Conservation (phyloP, 2,329 filamentous ascomycete species). For the Colletotrichum endophyticum region DNA sequence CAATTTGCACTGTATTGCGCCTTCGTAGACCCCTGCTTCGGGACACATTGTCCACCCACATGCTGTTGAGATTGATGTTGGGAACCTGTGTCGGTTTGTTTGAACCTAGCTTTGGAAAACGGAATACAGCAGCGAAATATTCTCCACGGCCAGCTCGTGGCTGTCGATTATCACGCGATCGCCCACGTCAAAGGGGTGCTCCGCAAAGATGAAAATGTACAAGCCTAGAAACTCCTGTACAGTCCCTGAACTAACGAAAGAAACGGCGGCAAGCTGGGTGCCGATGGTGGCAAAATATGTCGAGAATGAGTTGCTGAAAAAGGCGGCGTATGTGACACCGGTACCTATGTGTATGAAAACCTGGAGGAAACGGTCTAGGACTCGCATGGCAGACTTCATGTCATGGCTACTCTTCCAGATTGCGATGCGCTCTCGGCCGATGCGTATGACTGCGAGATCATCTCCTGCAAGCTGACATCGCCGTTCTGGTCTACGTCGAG, state of each 20-base stretch:
- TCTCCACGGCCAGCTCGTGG: conserved; percentile 15
- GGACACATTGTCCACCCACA: conserved; percentile 73
- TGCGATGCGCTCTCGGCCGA: background rate
- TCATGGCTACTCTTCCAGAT: conserved; percentile 8
- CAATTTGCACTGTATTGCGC: conserved; percentile 66
- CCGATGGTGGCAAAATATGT: conserved; percentile 41
- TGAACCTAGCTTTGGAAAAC: conserved; percentile 23
- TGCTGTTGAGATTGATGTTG: conserved; percentile 70
- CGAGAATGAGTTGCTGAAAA: conserved; percentile 81
- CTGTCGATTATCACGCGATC: conserved; percentile 70
- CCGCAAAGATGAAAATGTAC: conserved; percentile 72
- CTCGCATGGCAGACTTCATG: background rate
- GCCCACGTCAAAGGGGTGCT: conserved; percentile 73
- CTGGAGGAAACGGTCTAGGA: background rate
- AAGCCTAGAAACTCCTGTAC: conserved; percentile 73
- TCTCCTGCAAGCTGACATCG: conserved; percentile 1
- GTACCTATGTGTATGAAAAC: background rate
- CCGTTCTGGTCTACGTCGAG: conserved; percentile 4
- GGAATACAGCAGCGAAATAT: conserved; percentile 26
- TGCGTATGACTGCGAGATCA: background rate
- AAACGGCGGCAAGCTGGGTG: conserved; percentile 67
- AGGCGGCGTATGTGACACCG: conserved; percentile 51
- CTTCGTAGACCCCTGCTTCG: conserved; percentile 70
- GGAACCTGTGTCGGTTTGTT: conserved; percentile 15
- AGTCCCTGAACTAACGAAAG: conserved; percentile 72